Conservation (phyloP, 2,329 filamentous ascomycete genomes). For the Penicillium sp. region DNA sequence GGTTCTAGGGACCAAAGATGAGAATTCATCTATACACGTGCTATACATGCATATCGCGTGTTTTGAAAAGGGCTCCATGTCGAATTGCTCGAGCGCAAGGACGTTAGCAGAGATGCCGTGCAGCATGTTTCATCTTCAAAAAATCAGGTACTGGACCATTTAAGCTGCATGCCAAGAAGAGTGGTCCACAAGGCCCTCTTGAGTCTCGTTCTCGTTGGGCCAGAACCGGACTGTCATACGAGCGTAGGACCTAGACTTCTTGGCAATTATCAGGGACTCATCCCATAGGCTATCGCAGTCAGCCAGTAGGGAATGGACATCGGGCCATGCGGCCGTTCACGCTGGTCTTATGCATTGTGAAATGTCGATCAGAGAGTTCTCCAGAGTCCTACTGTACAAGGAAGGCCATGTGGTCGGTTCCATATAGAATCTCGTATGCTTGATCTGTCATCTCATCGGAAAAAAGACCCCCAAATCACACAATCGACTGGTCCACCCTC, state of each 20-base stretch:
- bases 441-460: not conserved
- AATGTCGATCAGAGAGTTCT: not conserved
- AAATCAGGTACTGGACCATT: not conserved
- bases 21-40: not conserved
- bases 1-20: not conserved
- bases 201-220: not conserved
- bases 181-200: too few species aligned
- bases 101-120: not conserved
- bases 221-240: not conserved
- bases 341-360: not conserved
- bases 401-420: not conserved
- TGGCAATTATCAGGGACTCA: not conserved
- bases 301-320: not conserved
- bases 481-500: conserved; percentile 1
- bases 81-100: not conserved
- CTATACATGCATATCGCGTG: not conserved
- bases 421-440: not conserved
- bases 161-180: not conserved
- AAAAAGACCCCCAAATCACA: not conserved
- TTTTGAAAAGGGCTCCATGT: not conserved
- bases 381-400: not conserved
- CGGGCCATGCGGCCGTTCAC: not conserved
- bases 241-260: not conserved
- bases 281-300: not conserved
- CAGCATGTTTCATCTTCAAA: not conserved